A percentile compares a stretch with the other conserved stretches of the same genome.
Evolutionary conservation across 345 rosid species (phyloP).

Genomic region (Corchorus capsularis): DNA sequence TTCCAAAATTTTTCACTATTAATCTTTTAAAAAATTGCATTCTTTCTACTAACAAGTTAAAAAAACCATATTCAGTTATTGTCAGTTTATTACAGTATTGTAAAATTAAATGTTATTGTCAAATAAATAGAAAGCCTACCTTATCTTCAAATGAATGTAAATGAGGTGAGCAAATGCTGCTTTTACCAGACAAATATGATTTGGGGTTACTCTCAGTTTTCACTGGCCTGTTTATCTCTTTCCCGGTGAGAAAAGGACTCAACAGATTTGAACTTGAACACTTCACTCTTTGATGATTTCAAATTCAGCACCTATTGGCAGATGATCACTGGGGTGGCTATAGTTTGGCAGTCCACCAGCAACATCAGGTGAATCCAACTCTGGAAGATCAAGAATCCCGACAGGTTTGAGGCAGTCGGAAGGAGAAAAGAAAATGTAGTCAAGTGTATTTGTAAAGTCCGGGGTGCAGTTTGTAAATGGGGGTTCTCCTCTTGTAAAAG

Average conservation of each 20-base stretch:
- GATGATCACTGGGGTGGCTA: constrained; percentile 91
- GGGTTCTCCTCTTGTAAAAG: constrained; percentile 73
- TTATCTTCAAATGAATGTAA: neutral
- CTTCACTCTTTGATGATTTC: constrained; percentile 45
- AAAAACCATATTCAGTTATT: neutral
- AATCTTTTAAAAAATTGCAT: neutral
- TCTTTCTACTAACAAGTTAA: neutral
- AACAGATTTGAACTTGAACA: constrained; percentile 11
- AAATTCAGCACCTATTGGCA: constrained; percentile 90
- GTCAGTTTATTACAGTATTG: neutral
- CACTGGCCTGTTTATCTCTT: neutral
- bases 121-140: neutral
- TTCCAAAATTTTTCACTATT: neutral
- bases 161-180: neutral
- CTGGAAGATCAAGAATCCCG: constrained; percentile 68
- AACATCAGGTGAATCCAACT: constrained; percentile 56
- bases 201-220: neutral
- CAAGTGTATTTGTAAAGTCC: constrained; percentile 73
- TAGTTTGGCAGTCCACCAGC: constrained; percentile 72
- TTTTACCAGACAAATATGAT: neutral
- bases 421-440: constrained; percentile 80
- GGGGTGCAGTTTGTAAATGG: constrained; percentile 91
- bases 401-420: constrained; percentile 55
- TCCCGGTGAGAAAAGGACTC: neutral
- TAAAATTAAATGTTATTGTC: neutral